Base-by-base conservation (phyloP, 2,329 filamentous ascomycete genomes). In the Apiospora sp. region DNA sequence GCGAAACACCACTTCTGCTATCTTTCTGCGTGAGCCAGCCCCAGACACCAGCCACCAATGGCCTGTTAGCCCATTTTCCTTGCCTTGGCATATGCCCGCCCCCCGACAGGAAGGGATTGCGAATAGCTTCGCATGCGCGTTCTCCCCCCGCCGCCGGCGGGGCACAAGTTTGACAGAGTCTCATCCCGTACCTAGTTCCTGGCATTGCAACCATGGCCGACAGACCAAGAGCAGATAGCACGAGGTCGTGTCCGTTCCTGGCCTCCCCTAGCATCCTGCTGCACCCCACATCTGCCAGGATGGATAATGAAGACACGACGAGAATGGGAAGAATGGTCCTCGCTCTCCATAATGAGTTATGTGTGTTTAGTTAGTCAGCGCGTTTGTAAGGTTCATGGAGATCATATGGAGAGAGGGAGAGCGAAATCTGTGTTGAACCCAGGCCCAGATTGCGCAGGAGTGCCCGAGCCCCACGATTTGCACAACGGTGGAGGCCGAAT, bases 51-150 rank as follows among this genome's bases (percentile, higher is more conserved):
- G 58, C 58, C 58, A 64, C 30, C 34, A 22, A 41, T 64, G 10
- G 19, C 34, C n/a, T 7, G 34, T 41, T 41, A 22, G 34, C 58
- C 30, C 34, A 64, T 64, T 3, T 12, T 12, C 24, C 30, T 12
- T 41, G n/a, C 58, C 58, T 64, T 64, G 58, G 58, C 58, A 41
- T 2, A 30, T 37, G 22, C 58, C 54, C 16, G 14, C 44, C 22
- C 44, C 22, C 44, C 30, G 2, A 12, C 51, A 7, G 24, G 51
- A 16, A 34, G 37, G n/a, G n/a, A 41, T 64, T 64, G 58, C 58
- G 58, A 64, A 64, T 64, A 64, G 34, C 34, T 37, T 64, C 58
- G 58, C 34, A 22, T 64, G 22, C 58, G 34, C 34, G 58, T 64
- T 37, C 19, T 19, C 34, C 34, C 34, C 58, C 46, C 14, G 44